Conservation (phyloP, 495 filamentous ascomycete genomes). For the Clavariopsis aquatica region DNA sequence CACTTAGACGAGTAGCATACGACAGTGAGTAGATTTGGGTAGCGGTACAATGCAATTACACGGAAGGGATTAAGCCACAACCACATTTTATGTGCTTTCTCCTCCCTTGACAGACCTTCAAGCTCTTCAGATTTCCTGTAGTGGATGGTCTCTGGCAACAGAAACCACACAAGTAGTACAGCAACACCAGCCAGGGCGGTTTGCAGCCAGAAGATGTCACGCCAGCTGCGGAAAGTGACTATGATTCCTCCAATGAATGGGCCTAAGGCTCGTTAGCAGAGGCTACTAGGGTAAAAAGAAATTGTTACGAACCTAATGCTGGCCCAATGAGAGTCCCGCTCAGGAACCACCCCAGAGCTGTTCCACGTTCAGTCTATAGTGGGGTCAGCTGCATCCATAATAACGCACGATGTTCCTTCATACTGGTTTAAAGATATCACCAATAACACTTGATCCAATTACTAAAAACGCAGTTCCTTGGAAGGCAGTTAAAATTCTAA, state of each 20-base stretch:
- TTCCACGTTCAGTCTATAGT: conserved; percentile 60
- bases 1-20: conserved; percentile 16
- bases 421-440: conserved; percentile 47
- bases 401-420: background rate
- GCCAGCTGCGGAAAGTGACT: conserved; percentile 68
- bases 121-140: conserved; percentile 59
- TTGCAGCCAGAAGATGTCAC: conserved; percentile 73
- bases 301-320: conserved; percentile 53
- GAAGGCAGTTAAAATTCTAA: conserved; percentile 68
- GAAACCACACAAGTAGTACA: conserved; percentile 59
- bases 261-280: conserved; percentile 9
- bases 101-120: conserved; percentile 48
- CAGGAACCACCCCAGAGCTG: conserved; percentile 66
- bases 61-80: conserved; percentile 63
- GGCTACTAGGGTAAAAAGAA: background rate
- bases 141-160: conserved; percentile 71
- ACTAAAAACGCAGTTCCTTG: conserved; percentile 71
- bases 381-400: conserved; percentile 2
- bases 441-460: conserved; percentile 63
- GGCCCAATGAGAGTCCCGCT: conserved; percentile 70
- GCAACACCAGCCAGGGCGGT: conserved; percentile 61
- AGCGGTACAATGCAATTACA: conserved; percentile 58
- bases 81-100: conserved; percentile 57
- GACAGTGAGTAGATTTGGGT: conserved; percentile 66
- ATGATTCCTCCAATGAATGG: conserved; percentile 64